Conservation (phyloP, 345 rosid genomes). For the Brassica nigra region DNA sequence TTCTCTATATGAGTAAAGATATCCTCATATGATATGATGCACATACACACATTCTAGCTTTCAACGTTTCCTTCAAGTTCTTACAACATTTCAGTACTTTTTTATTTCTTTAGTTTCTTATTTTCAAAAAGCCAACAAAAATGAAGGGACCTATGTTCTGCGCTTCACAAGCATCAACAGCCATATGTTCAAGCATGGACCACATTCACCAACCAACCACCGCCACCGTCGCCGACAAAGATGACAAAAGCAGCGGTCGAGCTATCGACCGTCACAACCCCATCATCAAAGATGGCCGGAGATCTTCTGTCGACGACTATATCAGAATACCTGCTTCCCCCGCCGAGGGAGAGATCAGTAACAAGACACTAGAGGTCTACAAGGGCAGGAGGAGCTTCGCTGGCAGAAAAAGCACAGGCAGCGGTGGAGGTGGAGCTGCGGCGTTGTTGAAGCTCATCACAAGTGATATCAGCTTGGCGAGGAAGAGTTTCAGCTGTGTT, state of each 20-base stretch:
- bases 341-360: constrained; percentile 22
- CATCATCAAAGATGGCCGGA: constrained; percentile 60
- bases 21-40: constrained; percentile 1
- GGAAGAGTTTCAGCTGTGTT: constrained; percentile 49
- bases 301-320: constrained; percentile 41
- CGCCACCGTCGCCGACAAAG: constrained; percentile 13
- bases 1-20: background rate
- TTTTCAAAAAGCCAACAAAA: background rate
- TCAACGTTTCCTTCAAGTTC: constrained; percentile 17
- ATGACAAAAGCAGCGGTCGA: constrained; percentile 51
- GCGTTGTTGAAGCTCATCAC: constrained; percentile 36
- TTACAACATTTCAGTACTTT: background rate
- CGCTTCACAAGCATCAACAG: constrained; percentile 89
- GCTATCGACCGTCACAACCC: constrained; percentile 89
- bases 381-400: constrained; percentile 36
- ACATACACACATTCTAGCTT: constrained; percentile 3
- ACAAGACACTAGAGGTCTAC: constrained; percentile 17
- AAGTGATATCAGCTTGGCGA: constrained; percentile 26
- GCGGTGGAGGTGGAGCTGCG: constrained; percentile 11
- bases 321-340: constrained; percentile 31
- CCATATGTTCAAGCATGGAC: constrained; percentile 69
- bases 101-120: background rate
- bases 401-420: constrained; percentile 22
- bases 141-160: constrained; percentile 41
- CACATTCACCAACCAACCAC: constrained; percentile 44